Base-by-base conservation (phyloP, 169 alveolate species). In the Besnoitia besnoiti region DNA sequence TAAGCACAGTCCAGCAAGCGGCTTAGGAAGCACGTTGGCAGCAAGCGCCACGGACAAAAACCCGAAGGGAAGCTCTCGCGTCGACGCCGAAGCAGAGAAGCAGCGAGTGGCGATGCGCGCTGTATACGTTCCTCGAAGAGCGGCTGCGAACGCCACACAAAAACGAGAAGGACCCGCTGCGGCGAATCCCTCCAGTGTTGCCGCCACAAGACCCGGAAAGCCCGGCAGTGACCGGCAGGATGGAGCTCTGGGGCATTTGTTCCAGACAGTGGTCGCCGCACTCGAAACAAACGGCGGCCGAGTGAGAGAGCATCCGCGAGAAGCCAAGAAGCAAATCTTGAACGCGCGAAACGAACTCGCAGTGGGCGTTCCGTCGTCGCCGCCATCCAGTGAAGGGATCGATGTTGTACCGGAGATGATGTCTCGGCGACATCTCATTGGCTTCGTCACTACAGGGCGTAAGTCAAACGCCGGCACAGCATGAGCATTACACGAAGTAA, bases 371-470 rank as follows among this genome's bases (percentile, higher is more conserved):
- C n/a, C n/a, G n/a, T n/a, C n/a, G n/a, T n/a, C n/a, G n/a, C n/a
- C n/a, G n/a, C n/a, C n/a, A n/a, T n/a, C 67, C 5, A 55, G n/a
- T 55, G 33, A 16, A 5, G 67, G 67, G 3, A n/a, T n/a, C 24
- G 67, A 55, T 0, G 30, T 16, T 55, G 67, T 1, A 55, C 30
- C 24, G 12, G 67, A 55, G 3, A 19, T 55, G 67, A n/a, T 5
- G 12, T n/a, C 67, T 55, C 67, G 24, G 27, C 82, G 82, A 27
- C 47, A n/a, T 0, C 82, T 73, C 39, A 73, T 73, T 16, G 82
- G 82, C 46, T 73, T 73, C 82, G 82, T 73, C 47, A 73, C 82
- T n/a, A 73, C 82, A 0, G 82, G 82, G 82, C 82, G 82, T 73
- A 37, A 73, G 82, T 73, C 8, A 1, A n/a, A 8, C n/a, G n/a